These are phyloP conservation scores for Danielia oregonensis DNA, from an alignment of 805 yeast species.

Conservation along the genomic window DNA sequence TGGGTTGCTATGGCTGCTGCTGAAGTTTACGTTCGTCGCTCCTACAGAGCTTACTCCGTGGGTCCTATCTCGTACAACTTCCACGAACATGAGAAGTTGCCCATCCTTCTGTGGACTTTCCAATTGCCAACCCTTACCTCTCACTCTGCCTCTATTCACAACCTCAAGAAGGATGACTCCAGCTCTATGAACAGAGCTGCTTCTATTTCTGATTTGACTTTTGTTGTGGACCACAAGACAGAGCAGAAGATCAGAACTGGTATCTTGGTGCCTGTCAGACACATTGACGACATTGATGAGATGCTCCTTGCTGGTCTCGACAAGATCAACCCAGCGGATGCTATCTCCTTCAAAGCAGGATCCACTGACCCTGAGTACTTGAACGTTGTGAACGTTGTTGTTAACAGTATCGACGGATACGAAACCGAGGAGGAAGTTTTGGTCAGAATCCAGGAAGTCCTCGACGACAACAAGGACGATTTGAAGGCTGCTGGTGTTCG, in stretches of 20 bases:
- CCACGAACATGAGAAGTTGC: slow-evolving; percentile 43
- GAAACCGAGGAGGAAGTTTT: slow-evolving; percentile 66
- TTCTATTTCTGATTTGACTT: slow-evolving; percentile 89
- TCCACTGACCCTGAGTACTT: slow-evolving; percentile 44
- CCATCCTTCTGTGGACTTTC: slow-evolving; percentile 85
- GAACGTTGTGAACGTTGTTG: slow-evolving; percentile 80
- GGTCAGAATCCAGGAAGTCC: slow-evolving; percentile 56
- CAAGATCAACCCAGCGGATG: slow-evolving; percentile 51
- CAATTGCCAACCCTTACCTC: slow-evolving; percentile 75
- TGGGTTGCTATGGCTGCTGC: slow-evolving; percentile 95
- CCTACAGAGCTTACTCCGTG: slow-evolving; percentile 92
- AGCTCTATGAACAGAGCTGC: slow-evolving; percentile 71
- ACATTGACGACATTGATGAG: slow-evolving; percentile 88
- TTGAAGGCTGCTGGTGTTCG: slow-evolving; percentile 72
- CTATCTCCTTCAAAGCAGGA: slow-evolving; percentile 32
- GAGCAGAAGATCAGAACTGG: slow-evolving; percentile 79
- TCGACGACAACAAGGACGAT: slow-evolving; percentile 68
- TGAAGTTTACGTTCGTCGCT: slow-evolving; percentile 93
- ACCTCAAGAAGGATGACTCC: slow-evolving; percentile 37
- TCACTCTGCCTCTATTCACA: slow-evolving; percentile 69
- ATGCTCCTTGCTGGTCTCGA: slow-evolving; percentile 72
- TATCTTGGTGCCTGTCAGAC: slow-evolving; percentile 73
- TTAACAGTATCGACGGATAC: slow-evolving; percentile 72
- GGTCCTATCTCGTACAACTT: slow-evolving; percentile 66
- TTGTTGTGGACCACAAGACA: slow-evolving; percentile 66